Evolutionary conservation across 176 grass and related monocot genomes (phyloP).

Genomic region (Oryza punctata): DNA sequence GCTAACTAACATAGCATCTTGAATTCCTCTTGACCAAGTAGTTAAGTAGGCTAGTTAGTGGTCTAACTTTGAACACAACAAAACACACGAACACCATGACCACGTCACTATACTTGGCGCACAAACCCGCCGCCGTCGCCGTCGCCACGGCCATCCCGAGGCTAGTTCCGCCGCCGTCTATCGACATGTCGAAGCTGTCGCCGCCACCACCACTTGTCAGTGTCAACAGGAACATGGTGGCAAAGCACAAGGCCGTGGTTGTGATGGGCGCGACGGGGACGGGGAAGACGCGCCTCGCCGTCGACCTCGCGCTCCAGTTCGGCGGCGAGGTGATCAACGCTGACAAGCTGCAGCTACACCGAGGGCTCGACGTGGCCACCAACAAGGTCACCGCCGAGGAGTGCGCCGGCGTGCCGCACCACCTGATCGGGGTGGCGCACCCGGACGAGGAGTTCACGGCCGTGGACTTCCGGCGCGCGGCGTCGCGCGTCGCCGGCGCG

Average conservation of each 20-base stretch:
- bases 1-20: constrained; percentile 18
- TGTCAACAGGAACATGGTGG: neutral
- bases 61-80: neutral
- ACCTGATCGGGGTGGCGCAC: constrained; percentile 30
- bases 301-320: constrained; percentile 45
- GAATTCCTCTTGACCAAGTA: constrained; percentile 27
- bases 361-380: constrained; percentile 33
- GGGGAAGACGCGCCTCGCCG: constrained; percentile 53
- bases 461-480: constrained; percentile 54
- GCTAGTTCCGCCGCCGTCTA: neutral
- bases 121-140: neutral
- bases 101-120: constrained; percentile 38
- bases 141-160: constrained; percentile 2
- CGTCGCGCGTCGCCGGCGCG: constrained; percentile 3
- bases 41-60: constrained; percentile 5
- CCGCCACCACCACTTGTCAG: neutral
- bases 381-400: constrained; percentile 53
- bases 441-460: constrained; percentile 56
- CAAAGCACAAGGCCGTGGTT: constrained; percentile 46
- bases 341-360: constrained; percentile 57
- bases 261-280: constrained; percentile 65
- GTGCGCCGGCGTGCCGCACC: constrained; percentile 44
- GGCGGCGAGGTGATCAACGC: constrained; percentile 65
- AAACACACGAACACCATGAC: constrained; percentile 10
- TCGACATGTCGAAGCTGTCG: constrained; percentile 3